Conservation (phyloP, 352 stramenopile species). For the Detonula confervacea region DNA sequence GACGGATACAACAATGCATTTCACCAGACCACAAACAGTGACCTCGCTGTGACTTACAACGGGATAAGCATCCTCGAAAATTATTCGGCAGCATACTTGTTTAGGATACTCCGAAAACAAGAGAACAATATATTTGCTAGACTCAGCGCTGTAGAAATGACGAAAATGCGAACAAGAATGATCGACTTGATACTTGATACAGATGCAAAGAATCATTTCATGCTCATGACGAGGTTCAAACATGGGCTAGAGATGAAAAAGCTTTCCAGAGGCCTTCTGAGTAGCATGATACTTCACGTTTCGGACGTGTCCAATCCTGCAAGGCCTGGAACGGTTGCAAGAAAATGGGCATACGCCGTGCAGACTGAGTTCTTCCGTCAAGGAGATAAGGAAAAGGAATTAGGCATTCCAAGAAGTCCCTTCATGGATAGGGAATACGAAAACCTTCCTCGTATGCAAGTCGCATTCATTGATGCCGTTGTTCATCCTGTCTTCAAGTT, state of each 20-base stretch:
- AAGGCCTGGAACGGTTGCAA: slow-evolving; percentile 89
- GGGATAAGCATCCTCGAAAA: slow-evolving; percentile 92
- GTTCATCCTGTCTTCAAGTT: slow-evolving; percentile 65
- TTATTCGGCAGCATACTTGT: slow-evolving; percentile 75
- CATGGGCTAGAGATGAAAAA: slow-evolving; percentile 58
- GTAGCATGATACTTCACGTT: slow-evolving; percentile 82
- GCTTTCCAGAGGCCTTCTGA: slow-evolving; percentile 53
- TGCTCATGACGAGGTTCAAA: slow-evolving; percentile 63
- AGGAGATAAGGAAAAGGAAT: slow-evolving; percentile 93
- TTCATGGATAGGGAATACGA: slow-evolving; percentile 93
- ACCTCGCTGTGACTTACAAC: slow-evolving; percentile 92
- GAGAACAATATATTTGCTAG: slow-evolving; percentile 68
- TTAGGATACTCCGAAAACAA: slow-evolving; percentile 58
- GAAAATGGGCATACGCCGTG: slow-evolving; percentile 92
- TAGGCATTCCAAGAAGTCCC: slow-evolving; percentile 89
- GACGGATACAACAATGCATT: slow-evolving; percentile 92
- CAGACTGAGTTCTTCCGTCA: slow-evolving; percentile 96
- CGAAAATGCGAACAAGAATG: slow-evolving; percentile 62
- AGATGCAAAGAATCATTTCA: slow-evolving; percentile 83
- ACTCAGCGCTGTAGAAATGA: slow-evolving; percentile 56
- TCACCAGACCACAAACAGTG: slow-evolving; percentile 87
- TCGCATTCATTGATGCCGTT: slow-evolving; percentile 93
- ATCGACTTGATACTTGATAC: slow-evolving; percentile 82
- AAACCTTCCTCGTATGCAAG: slow-evolving; percentile 86
- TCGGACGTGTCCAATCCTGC: slow-evolving; percentile 95